Percentiles rank a stretch among this genome's conserved stretches.
Evolutionary conservation across 1,139 yeast genomes (phyloP).

Genomic region (Arxiozyma bovina): DNA sequence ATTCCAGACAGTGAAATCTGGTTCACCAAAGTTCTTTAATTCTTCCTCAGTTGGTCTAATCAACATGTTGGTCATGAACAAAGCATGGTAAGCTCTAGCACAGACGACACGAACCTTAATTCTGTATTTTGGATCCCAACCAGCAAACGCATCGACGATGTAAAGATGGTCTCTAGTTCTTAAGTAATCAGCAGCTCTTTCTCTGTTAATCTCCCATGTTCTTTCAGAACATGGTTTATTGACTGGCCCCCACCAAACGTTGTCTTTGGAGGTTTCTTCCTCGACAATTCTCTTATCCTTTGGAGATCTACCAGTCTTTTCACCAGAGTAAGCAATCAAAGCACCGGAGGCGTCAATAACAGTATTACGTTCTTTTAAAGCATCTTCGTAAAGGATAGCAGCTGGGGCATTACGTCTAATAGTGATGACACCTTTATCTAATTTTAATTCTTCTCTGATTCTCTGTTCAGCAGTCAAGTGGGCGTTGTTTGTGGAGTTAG

Average conservation of each 20-base stretch:
- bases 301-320: constrained; percentile 97
- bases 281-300: constrained; percentile 97
- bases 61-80: constrained; percentile 97
- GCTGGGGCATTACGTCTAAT: constrained; percentile 81
- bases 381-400: constrained; percentile 91
- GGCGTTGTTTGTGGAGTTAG: constrained; percentile 8
- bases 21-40: constrained; percentile 84
- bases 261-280: constrained; percentile 71
- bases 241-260: constrained; percentile 99
- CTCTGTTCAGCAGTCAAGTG: constrained; percentile 20
- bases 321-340: constrained; percentile 89
- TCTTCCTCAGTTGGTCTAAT: constrained; percentile 92
- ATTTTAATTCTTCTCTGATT: constrained; percentile 30
- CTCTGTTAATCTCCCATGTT: constrained; percentile 93
- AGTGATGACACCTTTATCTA: constrained; percentile 31
- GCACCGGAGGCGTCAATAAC: constrained; percentile 94
- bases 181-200: constrained; percentile 93
- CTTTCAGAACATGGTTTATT: constrained; percentile 90
- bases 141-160: constrained; percentile 94
- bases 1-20: constrained; percentile 96
- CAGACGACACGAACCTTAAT: constrained; percentile 93
- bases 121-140: constrained; percentile 98
- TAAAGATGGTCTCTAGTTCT: constrained; percentile 92
- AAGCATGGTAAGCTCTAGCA: constrained; percentile 97
- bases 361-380: constrained; percentile 78